phyloP scores from a whole-genome alignment of 306 rosid genomes.

The Cucurbita argyrosperma region DNA sequence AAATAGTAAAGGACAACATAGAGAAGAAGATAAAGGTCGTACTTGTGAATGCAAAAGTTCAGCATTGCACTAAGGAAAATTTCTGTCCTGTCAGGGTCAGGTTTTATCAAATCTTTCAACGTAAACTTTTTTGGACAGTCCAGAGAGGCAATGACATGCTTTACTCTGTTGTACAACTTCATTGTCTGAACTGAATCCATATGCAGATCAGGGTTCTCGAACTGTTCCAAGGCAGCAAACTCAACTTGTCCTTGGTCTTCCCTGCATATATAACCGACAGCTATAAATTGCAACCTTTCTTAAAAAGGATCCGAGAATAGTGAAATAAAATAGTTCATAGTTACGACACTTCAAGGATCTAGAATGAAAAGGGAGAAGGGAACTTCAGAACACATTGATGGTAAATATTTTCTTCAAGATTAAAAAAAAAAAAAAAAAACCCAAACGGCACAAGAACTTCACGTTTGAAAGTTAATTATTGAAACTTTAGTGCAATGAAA shows the following conservation, averaged over 20 bases:
- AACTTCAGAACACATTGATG: background rate
- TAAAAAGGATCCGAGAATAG: background rate
- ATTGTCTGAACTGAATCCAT: conserved; percentile 25
- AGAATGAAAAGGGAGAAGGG: background rate
- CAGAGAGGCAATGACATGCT: conserved; percentile 32
- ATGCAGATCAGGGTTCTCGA: conserved; percentile 61
- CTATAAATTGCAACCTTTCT: background rate
- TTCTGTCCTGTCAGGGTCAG: conserved; percentile 45
- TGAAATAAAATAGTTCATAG: background rate
- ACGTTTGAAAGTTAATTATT: background rate
- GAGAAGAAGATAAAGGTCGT: background rate
- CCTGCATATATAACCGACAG: conserved; percentile 21
- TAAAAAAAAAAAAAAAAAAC: too few relatives aligned
- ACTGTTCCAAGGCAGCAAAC: conserved; percentile 52
- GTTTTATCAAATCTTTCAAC: conserved; percentile 46
- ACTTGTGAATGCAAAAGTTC: conserved; percentile 60
- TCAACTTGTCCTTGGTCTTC: conserved; percentile 62
- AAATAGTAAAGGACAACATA: background rate
- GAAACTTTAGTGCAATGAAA: background rate
- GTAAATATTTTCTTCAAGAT: background rate
- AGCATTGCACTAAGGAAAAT: conserved; percentile 55
- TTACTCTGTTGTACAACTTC: conserved; percentile 34
- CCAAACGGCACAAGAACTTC: background rate
- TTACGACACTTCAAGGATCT: background rate
- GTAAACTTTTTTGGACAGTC: conserved; percentile 46